phyloP scores from a whole-genome alignment of 805 yeast species.

The Teunomyces atbi region DNA sequence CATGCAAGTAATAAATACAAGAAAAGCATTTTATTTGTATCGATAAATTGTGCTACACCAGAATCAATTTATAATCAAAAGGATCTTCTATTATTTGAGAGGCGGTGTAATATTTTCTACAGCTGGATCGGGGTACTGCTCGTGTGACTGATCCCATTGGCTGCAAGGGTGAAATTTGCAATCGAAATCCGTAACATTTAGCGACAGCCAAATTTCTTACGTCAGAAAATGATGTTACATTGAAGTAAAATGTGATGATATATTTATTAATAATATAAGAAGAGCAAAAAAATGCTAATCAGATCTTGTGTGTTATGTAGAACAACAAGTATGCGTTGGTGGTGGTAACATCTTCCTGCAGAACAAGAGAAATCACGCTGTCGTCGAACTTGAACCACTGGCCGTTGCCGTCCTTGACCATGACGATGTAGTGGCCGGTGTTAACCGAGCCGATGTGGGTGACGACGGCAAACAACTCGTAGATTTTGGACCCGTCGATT shows the following conservation, averaged over 20 bases:
- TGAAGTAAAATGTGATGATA: background rate
- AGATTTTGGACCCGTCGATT: slow-evolving; percentile 42
- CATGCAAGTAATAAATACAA: background rate
- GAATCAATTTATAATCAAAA: too few relatives aligned
- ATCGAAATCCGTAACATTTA: background rate
- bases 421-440: slow-evolving; percentile 91
- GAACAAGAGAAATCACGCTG: slow-evolving; percentile 67
- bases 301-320: slow-evolving; percentile 53
- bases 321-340: slow-evolving; percentile 80
- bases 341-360: slow-evolving; percentile 61
- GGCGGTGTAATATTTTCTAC: background rate
- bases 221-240: background rate
- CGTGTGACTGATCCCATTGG: background rate
- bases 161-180: background rate
- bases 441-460: slow-evolving; percentile 91
- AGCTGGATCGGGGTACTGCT: background rate
- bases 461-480: slow-evolving; percentile 83
- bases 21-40: too few relatives aligned
- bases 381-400: slow-evolving; percentile 94
- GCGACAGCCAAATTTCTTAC: background rate
- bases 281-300: background rate
- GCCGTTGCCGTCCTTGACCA: slow-evolving; percentile 68
- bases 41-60: too few relatives aligned
- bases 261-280: background rate
- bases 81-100: too few relatives aligned